Percentiles rank a stretch among this genome's conserved stretches.
phyloP scores from a whole-genome alignment of 495 filamentous ascomycete genomes.

The Annulohypoxylon nitens region DNA sequence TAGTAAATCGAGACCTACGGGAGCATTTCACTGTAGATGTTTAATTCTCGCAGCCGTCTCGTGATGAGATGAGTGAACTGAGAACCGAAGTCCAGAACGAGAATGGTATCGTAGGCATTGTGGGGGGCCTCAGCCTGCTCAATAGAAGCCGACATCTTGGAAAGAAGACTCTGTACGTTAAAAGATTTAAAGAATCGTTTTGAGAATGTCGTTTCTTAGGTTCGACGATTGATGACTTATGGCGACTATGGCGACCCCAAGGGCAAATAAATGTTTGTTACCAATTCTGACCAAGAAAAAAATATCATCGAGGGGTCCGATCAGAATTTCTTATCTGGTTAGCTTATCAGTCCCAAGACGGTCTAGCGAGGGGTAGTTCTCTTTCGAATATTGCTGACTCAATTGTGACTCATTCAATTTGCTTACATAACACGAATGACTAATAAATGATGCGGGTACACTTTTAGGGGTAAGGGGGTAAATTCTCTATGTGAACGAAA shows the following conservation, averaged over 20 bases:
- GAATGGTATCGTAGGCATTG: conserved; percentile 73
- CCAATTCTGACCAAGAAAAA: conserved; percentile 14
- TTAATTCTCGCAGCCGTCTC: conserved; percentile 80
- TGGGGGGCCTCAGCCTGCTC: conserved; percentile 62
- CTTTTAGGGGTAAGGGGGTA: not conserved
- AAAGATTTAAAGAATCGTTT: not conserved
- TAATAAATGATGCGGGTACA: not conserved
- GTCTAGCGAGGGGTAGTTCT: conserved; percentile 32
- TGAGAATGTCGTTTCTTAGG: not conserved
- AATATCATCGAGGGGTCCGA: conserved; percentile 23
- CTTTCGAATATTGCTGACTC: not conserved
- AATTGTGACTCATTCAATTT: not conserved
- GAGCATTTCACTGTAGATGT: conserved; percentile 92
- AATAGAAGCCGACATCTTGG: conserved; percentile 51
- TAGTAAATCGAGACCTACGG: conserved; percentile 57
- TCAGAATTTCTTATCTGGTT: conserved; percentile 27
- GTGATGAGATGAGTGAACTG: conserved; percentile 83
- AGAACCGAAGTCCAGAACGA: conserved; percentile 75
- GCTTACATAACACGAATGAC: not conserved
- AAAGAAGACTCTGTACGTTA: not conserved
- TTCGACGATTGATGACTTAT: not conserved
- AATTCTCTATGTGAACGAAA: not conserved
- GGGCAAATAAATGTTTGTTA: conserved; percentile 9
- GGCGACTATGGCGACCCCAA: conserved; percentile 17
- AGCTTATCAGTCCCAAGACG: conserved; percentile 21